Evolutionary conservation across 2,329 filamentous ascomycete species (phyloP).

Genomic region (Talaromyces islandicus): DNA sequence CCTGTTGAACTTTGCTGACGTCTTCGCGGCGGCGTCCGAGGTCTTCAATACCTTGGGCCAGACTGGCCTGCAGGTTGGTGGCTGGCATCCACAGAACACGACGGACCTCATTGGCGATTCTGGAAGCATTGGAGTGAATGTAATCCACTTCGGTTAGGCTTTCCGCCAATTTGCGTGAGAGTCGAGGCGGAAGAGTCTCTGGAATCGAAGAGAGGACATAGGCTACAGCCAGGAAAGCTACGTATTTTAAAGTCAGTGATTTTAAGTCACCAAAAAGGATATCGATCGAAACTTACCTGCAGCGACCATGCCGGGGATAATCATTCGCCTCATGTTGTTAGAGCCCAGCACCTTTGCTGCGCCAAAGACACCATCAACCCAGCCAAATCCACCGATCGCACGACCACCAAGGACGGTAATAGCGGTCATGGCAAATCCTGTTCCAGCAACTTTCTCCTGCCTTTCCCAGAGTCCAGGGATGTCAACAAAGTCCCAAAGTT

Average conservation of each 20-base stretch:
- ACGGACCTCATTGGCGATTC: conserved; percentile 79
- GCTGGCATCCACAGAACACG: conserved; percentile 84
- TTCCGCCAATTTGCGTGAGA: conserved; percentile 75
- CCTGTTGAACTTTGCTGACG: conserved; percentile 70
- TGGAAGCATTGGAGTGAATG: conserved; percentile 77
- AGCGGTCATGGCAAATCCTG: conserved; percentile 88
- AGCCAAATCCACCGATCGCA: conserved; percentile 75
- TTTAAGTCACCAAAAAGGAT: neutral
- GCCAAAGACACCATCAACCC: conserved; percentile 81
- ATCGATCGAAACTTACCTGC: conserved; percentile 57
- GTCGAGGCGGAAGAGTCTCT: conserved; percentile 75
- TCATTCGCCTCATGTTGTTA: conserved; percentile 71
- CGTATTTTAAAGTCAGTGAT: conserved; percentile 26
- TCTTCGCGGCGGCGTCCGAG: conserved; percentile 73
- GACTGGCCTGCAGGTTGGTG: conserved; percentile 73
- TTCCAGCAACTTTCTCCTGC: conserved; percentile 91
- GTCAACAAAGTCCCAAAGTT: conserved; percentile 92
- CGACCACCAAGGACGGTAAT: conserved; percentile 78
- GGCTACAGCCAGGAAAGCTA: conserved; percentile 67
- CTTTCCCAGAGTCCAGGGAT: conserved; percentile 72
- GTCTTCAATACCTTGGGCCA: conserved; percentile 81
- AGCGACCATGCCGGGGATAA: conserved; percentile 72
- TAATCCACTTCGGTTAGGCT: conserved; percentile 83
- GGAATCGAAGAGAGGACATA: conserved; percentile 87
- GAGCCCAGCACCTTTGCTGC: conserved; percentile 74